A percentile compares a stretch with the other conserved stretches of the same genome.
These are phyloP conservation scores for Pyricularia sp. DNA, from an alignment of 2,329 filamentous ascomycete genomes.

Conservation along the genomic window DNA sequence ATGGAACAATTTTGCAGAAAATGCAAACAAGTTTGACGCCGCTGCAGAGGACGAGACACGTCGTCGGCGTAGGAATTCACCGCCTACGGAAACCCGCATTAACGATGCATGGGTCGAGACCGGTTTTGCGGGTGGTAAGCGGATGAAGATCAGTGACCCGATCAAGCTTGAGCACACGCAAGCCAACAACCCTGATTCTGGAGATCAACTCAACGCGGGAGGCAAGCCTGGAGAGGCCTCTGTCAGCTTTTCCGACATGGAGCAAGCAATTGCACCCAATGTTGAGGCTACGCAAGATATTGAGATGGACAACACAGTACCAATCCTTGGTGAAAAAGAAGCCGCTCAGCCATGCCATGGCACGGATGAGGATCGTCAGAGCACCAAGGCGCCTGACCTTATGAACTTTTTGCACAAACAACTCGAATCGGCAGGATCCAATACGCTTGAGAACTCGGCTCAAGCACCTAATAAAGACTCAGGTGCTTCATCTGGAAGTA, in stretches of 20 bases:
- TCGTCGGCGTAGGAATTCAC: constrained; percentile 15
- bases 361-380: neutral
- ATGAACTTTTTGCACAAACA: constrained; percentile 1
- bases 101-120: constrained; percentile 32
- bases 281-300: neutral
- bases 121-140: constrained; percentile 27
- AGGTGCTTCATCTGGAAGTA: neutral
- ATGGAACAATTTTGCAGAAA: constrained; percentile 14
- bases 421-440: neutral
- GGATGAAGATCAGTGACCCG: constrained; percentile 24
- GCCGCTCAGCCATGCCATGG: neutral
- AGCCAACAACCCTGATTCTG: neutral
- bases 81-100: constrained; percentile 15
- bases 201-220: neutral
- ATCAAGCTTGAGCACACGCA: constrained; percentile 1
- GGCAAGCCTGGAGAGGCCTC: neutral
- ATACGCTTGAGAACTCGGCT: neutral
- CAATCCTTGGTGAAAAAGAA: neutral
- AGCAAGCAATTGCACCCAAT: neutral
- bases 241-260: neutral
- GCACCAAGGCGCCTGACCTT: neutral
- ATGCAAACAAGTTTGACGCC: constrained; percentile 11
- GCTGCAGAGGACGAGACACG: constrained; percentile 16
- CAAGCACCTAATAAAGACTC: neutral
- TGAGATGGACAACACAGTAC: neutral